These are phyloP conservation scores for Debaryomycetaceae sp. DNA, from an alignment of 1,139 yeast species.

Conservation along the genomic window DNA sequence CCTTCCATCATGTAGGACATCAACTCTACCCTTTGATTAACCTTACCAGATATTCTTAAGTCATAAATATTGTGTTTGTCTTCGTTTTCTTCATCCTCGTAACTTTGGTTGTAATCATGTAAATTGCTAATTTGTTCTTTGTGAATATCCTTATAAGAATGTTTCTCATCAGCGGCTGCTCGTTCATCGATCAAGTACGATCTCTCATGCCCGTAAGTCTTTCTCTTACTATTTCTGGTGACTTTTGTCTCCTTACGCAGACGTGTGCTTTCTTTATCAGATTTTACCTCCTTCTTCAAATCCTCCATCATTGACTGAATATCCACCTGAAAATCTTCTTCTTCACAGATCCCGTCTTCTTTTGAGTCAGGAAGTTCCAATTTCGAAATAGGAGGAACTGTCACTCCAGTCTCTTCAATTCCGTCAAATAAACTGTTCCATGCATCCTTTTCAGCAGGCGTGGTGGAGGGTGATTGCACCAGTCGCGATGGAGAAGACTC, in stretches of 20 bases:
- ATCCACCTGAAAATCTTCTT: neutral
- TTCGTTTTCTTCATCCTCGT: slow-evolving; percentile 5
- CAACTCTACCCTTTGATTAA: slow-evolving; percentile 11
- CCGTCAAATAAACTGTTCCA: slow-evolving; percentile 21
- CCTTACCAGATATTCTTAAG: slow-evolving; percentile 14
- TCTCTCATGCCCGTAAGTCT: slow-evolving; percentile 21
- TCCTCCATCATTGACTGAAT: neutral
- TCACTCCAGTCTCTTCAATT: slow-evolving; percentile 7
- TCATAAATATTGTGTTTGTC: slow-evolving; percentile 16
- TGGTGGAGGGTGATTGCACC: neutral
- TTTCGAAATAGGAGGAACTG: neutral
- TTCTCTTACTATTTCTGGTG: neutral
- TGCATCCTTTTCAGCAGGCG: slow-evolving; percentile 14
- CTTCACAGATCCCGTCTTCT: neutral
- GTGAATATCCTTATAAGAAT: slow-evolving; percentile 4
- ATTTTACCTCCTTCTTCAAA: neutral
- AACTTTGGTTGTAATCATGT: slow-evolving; percentile 8
- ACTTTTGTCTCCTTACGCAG: neutral
- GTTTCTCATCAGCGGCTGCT: slow-evolving; percentile 5
- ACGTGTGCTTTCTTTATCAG: neutral
- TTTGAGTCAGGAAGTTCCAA: neutral
- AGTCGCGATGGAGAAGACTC: slow-evolving; percentile 1
- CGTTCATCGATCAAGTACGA: slow-evolving; percentile 17
- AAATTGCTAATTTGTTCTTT: slow-evolving; percentile 7
- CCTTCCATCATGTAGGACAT: slow-evolving; percentile 19